Percentiles rank a stretch among this genome's conserved stretches.
These are phyloP conservation scores for Neurospora terricola DNA, from an alignment of 495 filamentous ascomycete genomes.

Conservation along the genomic window DNA sequence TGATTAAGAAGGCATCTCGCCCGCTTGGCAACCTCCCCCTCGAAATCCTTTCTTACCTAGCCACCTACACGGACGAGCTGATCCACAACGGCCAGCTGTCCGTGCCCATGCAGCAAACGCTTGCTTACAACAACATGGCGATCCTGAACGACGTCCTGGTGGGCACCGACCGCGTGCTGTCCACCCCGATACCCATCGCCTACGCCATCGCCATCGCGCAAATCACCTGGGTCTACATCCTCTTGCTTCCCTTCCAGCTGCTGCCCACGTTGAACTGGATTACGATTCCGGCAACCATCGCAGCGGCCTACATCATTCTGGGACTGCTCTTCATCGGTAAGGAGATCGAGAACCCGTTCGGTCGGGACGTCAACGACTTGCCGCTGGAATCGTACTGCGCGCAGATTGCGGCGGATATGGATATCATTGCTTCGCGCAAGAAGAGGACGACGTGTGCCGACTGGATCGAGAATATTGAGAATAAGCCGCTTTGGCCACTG, in stretches of 20 bases:
- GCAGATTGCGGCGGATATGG: conserved; percentile 61
- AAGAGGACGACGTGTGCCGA: conserved; percentile 42
- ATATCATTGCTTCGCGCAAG: conserved; percentile 54
- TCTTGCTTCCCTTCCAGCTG: conserved; percentile 79
- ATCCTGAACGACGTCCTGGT: conserved; percentile 63
- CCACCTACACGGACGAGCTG: conserved; percentile 51
- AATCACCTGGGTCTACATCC: conserved; percentile 80
- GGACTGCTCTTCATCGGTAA: conserved; percentile 78
- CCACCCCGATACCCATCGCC: conserved; percentile 73
- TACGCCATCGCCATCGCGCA: conserved; percentile 81
- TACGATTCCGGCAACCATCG: conserved; percentile 76
- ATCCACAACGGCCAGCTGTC: conserved; percentile 45
- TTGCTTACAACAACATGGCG: conserved; percentile 41
- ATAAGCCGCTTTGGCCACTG: conserved; percentile 60
- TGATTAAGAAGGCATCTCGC: conserved; percentile 53
- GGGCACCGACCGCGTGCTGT: conserved; percentile 71
- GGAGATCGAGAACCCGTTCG: conserved; percentile 87
- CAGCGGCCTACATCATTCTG: conserved; percentile 77
- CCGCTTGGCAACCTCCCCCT: conserved; percentile 66
- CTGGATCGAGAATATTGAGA: conserved; percentile 46
- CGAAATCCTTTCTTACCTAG: conserved; percentile 66
- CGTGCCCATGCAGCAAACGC: conserved; percentile 38
- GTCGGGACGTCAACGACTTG: conserved; percentile 78
- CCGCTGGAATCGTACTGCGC: conserved; percentile 69
- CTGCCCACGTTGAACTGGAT: conserved; percentile 52